phyloP scores from a whole-genome alignment of 176 grass and related monocot genomes.

The Elymus sibiricus region DNA sequence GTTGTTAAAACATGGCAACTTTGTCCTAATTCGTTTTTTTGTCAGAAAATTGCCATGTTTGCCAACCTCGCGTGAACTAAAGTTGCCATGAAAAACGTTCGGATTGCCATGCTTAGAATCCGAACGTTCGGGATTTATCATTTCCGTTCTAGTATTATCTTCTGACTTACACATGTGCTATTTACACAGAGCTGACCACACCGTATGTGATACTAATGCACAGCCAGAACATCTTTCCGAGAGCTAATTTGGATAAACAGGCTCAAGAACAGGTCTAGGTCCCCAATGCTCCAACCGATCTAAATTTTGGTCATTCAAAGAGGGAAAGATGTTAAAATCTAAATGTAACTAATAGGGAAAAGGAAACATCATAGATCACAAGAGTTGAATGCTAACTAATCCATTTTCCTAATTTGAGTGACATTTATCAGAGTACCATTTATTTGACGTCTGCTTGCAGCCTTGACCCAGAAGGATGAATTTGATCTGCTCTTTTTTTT shows the following conservation, averaged over 20 bases:
- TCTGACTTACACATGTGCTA: background rate
- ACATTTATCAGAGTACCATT: background rate
- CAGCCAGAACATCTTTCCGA: background rate
- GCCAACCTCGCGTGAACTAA: too few species aligned
- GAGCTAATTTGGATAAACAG: background rate
- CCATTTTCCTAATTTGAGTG: background rate
- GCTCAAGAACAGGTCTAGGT: background rate
- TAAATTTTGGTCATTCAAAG: background rate
- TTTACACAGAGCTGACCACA: background rate
- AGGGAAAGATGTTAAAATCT: background rate
- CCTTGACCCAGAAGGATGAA: background rate
- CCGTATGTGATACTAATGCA: background rate
- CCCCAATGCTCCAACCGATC: background rate
- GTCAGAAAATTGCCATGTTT: too few species aligned
- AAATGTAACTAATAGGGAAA: background rate
- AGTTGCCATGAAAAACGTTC: too few species aligned
- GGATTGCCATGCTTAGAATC: too few species aligned
- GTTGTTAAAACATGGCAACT: too few species aligned
- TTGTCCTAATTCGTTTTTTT: too few species aligned
- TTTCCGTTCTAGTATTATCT: background rate
- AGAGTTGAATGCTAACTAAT: background rate
- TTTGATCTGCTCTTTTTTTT: constrained; percentile 1
- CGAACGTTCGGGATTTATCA: too few species aligned
- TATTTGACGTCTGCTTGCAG: background rate
- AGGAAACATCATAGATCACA: background rate